phyloP scores from a whole-genome alignment of 1,139 yeast species.

The Pneumocystis wakefieldiae region DNA sequence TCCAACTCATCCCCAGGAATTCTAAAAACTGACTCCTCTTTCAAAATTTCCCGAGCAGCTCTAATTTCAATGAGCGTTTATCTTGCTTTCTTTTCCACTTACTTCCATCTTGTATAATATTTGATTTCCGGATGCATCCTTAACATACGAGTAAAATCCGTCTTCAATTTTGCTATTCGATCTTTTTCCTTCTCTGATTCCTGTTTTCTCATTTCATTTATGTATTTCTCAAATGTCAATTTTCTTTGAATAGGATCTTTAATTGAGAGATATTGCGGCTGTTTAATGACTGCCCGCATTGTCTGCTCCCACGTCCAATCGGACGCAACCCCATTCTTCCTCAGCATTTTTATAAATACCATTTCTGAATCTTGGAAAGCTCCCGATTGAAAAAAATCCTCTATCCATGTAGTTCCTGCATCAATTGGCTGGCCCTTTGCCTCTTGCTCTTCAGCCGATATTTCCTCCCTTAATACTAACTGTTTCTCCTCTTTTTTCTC shows the following conservation, averaged over 20 bases:
- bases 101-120: slow-evolving; percentile 51
- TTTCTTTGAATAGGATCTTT: slow-evolving; percentile 48
- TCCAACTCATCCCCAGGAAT: slow-evolving; percentile 37
- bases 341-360: slow-evolving; percentile 39
- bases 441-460: neutral
- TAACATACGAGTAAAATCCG: slow-evolving; percentile 39
- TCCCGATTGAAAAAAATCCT: slow-evolving; percentile 1
- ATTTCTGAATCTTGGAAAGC: slow-evolving; percentile 28
- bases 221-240: slow-evolving; percentile 47
- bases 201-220: slow-evolving; percentile 39
- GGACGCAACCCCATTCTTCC: slow-evolving; percentile 43
- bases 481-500: slow-evolving; percentile 1
- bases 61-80: neutral
- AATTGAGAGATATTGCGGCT: slow-evolving; percentile 58
- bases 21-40: slow-evolving; percentile 52
- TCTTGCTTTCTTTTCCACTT: slow-evolving; percentile 1
- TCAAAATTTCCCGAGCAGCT: slow-evolving; percentile 22
- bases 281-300: slow-evolving; percentile 42
- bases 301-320: slow-evolving; percentile 65
- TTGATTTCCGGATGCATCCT: slow-evolving; percentile 27
- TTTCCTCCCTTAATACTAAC: slow-evolving; percentile 1
- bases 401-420: neutral
- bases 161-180: slow-evolving; percentile 40
- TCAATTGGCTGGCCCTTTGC: neutral
- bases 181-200: slow-evolving; percentile 40